phyloP scores from a whole-genome alignment of 306 rosid genomes.

The Ormosia semicastrata region DNA sequence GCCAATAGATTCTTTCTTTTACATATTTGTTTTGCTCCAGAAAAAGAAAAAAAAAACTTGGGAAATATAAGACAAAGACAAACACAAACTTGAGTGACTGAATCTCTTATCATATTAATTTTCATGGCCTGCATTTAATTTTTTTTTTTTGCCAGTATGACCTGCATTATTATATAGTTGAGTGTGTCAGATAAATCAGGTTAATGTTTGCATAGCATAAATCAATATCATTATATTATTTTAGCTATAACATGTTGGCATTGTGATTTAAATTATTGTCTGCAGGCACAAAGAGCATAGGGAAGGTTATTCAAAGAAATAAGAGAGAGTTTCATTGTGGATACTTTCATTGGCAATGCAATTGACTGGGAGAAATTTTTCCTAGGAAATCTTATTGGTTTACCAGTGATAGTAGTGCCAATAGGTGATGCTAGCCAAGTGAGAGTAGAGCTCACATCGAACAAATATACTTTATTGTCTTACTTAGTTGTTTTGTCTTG shows the following conservation, averaged over 20 bases:
- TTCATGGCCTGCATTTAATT: not conserved
- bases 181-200: not conserved
- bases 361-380: constrained; percentile 85
- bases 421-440: too few species aligned
- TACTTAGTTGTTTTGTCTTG: too few species aligned
- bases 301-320: constrained; percentile 61
- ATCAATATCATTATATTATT: not conserved
- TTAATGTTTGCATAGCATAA: not conserved
- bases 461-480: too few species aligned
- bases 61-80: not conserved
- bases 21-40: not conserved
- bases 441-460: too few species aligned
- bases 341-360: constrained; percentile 73
- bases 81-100: not conserved
- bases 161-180: not conserved
- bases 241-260: not conserved
- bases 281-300: constrained; percentile 70
- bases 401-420: too few species aligned
- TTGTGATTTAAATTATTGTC: not conserved
- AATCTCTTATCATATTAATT: not conserved
- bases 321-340: constrained; percentile 50
- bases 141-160: too few species aligned
- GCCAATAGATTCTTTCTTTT: not conserved
- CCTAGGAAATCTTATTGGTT: too few species aligned
- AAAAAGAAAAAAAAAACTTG: not conserved